Evolutionary conservation across 805 yeast genomes (phyloP), one percentile per base, ranked within the genome.

Genomic region (Debaryomyces tyrocola): DNA sequence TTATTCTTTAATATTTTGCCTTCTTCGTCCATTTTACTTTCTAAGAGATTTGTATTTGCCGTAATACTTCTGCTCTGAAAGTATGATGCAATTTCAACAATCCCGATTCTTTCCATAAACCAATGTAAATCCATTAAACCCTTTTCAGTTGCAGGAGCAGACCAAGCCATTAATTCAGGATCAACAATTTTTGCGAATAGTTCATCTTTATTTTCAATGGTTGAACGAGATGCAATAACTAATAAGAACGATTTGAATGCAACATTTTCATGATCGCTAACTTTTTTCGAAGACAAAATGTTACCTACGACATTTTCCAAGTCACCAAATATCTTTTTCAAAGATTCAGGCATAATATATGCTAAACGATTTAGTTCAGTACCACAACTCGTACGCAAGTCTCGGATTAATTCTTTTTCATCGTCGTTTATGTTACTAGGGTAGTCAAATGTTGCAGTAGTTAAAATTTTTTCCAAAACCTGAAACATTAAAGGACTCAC

Each of bases 31-130:
- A 94, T 92, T 43, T 81, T 77, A 0, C 95, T 86, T 42, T 82
- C 79, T 41, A 92, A 64, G 44, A 95, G 66, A 63, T 90, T 82
- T 2, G 96, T 86, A 21, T 75, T 67, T 4, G 91, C 89, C 1
- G 87, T 79, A 28, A 95, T 91, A 4, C 88, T 87, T 54, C 98
- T 75, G 6, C 80, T 78, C 50, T 85, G 84, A 66, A 95, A 94
- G 61, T 94, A 94, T 48, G 86, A 86, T 0, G 97, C 96, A 59
- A 94, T 95, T 61, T 84, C 83, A 2, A 90, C 98, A 45, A 94
- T 89, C 2, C 99, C 99, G 43, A 95, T 78, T 57, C 97, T 79
- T 66, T 91, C 98, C 98, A 94, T 92, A 57, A 94, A 94, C 98
- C 98, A 94, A 50, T 90, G 96, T 38, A 95, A 74, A 60, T 92